Evolutionary conservation across 441 rosid species (phyloP), one percentile per base, ranked within the genome.

Genomic region (Mallotus repandus): DNA sequence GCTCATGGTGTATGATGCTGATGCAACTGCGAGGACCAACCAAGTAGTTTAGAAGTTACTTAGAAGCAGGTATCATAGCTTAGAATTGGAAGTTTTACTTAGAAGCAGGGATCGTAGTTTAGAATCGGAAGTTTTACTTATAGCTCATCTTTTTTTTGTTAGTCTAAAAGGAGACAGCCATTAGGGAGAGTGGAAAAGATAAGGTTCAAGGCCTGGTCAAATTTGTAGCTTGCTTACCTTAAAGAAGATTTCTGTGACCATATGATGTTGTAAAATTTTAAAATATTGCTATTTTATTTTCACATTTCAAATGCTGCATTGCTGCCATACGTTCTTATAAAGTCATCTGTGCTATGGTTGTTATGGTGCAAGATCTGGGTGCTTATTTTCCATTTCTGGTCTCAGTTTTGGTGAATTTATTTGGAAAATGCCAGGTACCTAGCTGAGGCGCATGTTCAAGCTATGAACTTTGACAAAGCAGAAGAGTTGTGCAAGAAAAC

Each of bases 401-500:
- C 71, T 48, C 15, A 7, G 66, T 62, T 46, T 66, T 46, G 18
- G 74, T 54, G 2, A 32, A 56, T 65, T 66, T 29, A 62, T 9
- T 45, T 55, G 53, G 70, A 57, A 79, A 32, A 56, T 74, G 76
- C 16, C 85, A 93, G 99, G 88, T 93, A 93, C 79, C 85, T 96
- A 62, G 95, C 98, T 8, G 99, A 96, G 87, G 97, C 99, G 15
- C 92, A 90, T 76, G 98, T 96, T 78, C 99, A 96, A 69, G 98
- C 98, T 69, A 89, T 96, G 99, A 96, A 93, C 78, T 96, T 96
- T 79, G 95, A 87, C 73, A 90, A 90, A 85, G 99, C 99, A 3
- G 98, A 90, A 83, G 98, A 93, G 63, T 78, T 96, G 72, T 87
- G 94, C 81, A 87, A 90, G 85, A 93, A 80, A 77, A 96, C 98